phyloP scores from a whole-genome alignment of 352 stramenopile genomes.

The Globisporangium canariense region DNA sequence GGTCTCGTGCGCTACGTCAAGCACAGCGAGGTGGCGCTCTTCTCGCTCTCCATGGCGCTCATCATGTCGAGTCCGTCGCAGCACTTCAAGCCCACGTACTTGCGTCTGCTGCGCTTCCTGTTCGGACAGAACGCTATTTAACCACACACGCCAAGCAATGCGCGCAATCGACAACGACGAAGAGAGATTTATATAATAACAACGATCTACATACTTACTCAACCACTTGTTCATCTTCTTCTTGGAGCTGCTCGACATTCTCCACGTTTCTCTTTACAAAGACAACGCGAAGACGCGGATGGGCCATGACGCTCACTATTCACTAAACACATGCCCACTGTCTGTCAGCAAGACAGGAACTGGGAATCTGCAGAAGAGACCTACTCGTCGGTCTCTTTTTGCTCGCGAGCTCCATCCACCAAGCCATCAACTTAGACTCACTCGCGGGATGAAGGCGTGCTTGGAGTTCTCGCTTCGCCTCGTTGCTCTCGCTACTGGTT shows the following conservation, averaged over 20 bases:
- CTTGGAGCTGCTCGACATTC: background rate
- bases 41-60: conserved; percentile 78
- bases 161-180: background rate
- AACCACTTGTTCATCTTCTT: background rate
- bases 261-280: background rate
- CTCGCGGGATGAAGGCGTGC: background rate
- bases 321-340: background rate
- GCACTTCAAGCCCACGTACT: conserved; percentile 83
- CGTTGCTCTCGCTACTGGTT: conserved; percentile 4
- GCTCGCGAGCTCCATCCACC: background rate
- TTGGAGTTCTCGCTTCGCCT: conserved; percentile 2
- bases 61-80: conserved; percentile 74
- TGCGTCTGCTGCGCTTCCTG: conserved; percentile 72
- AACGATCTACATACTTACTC: background rate
- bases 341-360: background rate
- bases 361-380: conserved; percentile 4
- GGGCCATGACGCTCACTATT: background rate
- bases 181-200: conserved; percentile 7
- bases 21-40: conserved; percentile 70
- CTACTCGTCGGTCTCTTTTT: background rate
- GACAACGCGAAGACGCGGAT: background rate
- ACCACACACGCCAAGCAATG: background rate
- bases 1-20: conserved; percentile 65
- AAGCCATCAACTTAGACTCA: background rate
- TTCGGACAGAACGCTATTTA: conserved; percentile 78